phyloP scores from a whole-genome alignment of 2,329 filamentous ascomycete species.

The Graphium sp. region DNA sequence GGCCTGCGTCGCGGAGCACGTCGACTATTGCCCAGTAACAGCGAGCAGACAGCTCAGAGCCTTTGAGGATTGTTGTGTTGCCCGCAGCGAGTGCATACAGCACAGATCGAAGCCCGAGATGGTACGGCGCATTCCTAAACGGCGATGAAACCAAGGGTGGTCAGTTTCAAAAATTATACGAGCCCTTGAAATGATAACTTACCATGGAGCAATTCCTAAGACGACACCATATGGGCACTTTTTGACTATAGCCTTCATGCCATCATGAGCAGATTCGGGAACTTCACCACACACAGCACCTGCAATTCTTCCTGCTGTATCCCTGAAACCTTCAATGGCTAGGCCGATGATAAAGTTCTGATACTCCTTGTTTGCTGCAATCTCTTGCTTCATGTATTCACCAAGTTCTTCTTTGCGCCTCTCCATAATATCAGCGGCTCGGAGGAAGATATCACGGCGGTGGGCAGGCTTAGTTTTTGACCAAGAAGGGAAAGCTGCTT shows the following conservation, averaged over 20 bases:
- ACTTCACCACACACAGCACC: too few species aligned
- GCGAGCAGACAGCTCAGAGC: conserved; percentile 38
- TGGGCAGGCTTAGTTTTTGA: conserved; percentile 34
- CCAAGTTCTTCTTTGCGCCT: too few species aligned
- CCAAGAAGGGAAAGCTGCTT: conserved; percentile 46
- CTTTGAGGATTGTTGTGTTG: conserved; percentile 62
- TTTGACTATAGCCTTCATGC: neutral
- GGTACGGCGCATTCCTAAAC: neutral
- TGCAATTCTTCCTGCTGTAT: too few species aligned
- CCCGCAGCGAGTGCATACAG: conserved; percentile 45
- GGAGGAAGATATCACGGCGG: conserved; percentile 44
- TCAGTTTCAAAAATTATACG: neutral
- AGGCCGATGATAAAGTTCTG: too few species aligned
- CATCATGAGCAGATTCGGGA: too few species aligned
- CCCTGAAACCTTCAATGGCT: too few species aligned
- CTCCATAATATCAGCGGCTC: conserved; percentile 41
- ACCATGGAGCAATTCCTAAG: neutral
- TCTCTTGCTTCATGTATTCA: too few species aligned
- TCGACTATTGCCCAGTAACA: conserved; percentile 40
- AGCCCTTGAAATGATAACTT: neutral
- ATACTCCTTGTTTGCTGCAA: too few species aligned
- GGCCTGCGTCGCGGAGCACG: conserved; percentile 45
- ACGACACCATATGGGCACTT: neutral
- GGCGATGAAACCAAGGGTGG: neutral
- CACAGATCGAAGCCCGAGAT: neutral